A percentile compares a stretch with the other conserved stretches of the same genome.
Conservation (phyloP, 1,139 yeast species). For the Taphrina populina region DNA sequence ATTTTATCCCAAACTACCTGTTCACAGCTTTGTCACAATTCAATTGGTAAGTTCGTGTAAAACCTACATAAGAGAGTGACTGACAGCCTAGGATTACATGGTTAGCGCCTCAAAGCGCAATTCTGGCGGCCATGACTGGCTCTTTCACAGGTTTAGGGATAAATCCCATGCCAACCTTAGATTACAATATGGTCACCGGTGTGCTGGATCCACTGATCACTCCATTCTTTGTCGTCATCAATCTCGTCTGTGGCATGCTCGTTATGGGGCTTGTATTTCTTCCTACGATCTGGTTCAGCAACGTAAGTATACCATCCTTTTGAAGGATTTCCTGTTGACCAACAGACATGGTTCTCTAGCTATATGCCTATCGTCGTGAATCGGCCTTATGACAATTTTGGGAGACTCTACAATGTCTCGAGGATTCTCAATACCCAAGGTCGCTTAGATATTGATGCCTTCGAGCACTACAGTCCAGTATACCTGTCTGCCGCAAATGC, state of each 20-base stretch:
- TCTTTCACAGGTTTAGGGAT: slow-evolving; percentile 54
- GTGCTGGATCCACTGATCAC: slow-evolving; percentile 53
- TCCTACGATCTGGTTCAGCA: slow-evolving; percentile 54
- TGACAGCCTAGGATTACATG: slow-evolving; percentile 46
- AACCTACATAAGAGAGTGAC: slow-evolving; percentile 40
- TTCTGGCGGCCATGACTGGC: slow-evolving; percentile 58
- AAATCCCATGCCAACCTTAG: slow-evolving; percentile 55
- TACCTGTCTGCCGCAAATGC: slow-evolving; percentile 64
- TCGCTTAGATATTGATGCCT: slow-evolving; percentile 54
- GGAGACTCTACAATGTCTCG: slow-evolving; percentile 49
- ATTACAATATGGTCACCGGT: slow-evolving; percentile 48
- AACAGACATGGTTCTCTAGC: slow-evolving; percentile 51
- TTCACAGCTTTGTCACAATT: slow-evolving; percentile 55
- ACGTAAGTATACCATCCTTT: slow-evolving; percentile 49
- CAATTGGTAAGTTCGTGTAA: slow-evolving; percentile 58
- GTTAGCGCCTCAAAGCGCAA: slow-evolving; percentile 57
- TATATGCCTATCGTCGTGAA: slow-evolving; percentile 39
- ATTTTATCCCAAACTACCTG: slow-evolving; percentile 59
- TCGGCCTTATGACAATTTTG: slow-evolving; percentile 54
- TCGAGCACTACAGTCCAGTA: slow-evolving; percentile 58
- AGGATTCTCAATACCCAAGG: slow-evolving; percentile 53
- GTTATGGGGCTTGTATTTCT: slow-evolving; percentile 50
- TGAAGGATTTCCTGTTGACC: slow-evolving; percentile 42
- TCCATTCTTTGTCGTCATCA: slow-evolving; percentile 47
- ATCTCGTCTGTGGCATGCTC: slow-evolving; percentile 20